These are phyloP conservation scores for Corymbia calophylla DNA, from an alignment of 441 rosid genomes.

Conservation along the genomic window DNA sequence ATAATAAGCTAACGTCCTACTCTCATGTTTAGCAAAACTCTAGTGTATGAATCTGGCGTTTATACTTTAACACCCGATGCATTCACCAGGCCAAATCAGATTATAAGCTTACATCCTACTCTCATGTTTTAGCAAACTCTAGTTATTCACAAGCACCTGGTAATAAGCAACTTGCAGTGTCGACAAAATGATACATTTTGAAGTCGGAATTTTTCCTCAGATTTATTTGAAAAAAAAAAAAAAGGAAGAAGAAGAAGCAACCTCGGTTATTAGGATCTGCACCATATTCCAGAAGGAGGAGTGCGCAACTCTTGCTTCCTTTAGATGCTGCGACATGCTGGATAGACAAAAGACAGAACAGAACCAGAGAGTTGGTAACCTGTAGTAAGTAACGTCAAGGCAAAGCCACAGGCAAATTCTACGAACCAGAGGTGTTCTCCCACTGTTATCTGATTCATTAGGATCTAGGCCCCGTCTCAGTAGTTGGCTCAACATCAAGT, in stretches of 20 bases:
- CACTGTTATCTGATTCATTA: constrained; percentile 63
- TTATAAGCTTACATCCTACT: background rate
- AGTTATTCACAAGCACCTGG: background rate
- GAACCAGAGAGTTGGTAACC: background rate
- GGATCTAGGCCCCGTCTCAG: constrained; percentile 60
- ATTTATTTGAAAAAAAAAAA: background rate
- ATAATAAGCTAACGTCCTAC: background rate
- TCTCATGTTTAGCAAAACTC: background rate
- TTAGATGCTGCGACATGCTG: constrained; percentile 72
- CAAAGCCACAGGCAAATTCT: background rate
- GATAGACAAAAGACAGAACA: background rate
- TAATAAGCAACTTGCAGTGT: background rate
- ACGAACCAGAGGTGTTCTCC: constrained; percentile 62
- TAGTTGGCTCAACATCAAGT: constrained; percentile 42
- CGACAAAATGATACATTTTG: background rate
- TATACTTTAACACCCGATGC: background rate
- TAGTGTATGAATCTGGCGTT: background rate
- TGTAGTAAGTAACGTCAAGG: background rate
- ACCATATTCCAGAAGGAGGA: constrained; percentile 44
- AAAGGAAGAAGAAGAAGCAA: constrained; percentile 5
- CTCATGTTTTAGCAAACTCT: background rate
- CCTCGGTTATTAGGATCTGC: constrained; percentile 64
- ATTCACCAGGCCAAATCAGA: background rate
- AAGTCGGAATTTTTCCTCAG: background rate
- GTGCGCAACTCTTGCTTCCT: constrained; percentile 54